Conservation (phyloP, 257 asterid species). For the Henckelia pumila region DNA sequence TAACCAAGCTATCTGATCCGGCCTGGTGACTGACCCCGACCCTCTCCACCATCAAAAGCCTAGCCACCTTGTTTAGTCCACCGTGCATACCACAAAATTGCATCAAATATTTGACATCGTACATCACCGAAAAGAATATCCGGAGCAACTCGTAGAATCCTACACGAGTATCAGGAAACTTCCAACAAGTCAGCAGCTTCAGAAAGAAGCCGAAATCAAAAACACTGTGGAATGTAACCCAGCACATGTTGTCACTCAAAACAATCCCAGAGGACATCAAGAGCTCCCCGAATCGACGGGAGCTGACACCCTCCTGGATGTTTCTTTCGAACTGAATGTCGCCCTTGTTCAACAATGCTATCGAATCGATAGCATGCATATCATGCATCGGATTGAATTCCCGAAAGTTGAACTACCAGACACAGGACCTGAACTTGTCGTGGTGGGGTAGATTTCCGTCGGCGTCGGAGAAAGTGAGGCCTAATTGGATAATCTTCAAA, state of each 20-base stretch:
- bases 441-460: conserved; percentile 66
- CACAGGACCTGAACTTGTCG: conserved; percentile 53
- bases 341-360: conserved; percentile 59
- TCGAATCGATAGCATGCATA: conserved; percentile 58
- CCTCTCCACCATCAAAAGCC: conserved; percentile 69
- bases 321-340: conserved; percentile 61
- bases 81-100: conserved; percentile 71
- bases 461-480: conserved; percentile 66
- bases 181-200: conserved; percentile 65
- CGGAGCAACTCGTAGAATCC: conserved; percentile 55
- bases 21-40: conserved; percentile 84
- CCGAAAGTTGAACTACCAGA: conserved; percentile 78
- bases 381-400: conserved; percentile 68
- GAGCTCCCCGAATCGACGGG: conserved; percentile 62
- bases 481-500: conserved; percentile 59
- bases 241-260: conserved; percentile 54
- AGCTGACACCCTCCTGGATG: conserved; percentile 52
- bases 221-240: conserved; percentile 83
- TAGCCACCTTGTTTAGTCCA: conserved; percentile 72
- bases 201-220: conserved; percentile 75
- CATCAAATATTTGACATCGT: conserved; percentile 74
- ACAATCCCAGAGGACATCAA: conserved; percentile 77
- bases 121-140: conserved; percentile 60
- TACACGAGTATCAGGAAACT: conserved; percentile 54
- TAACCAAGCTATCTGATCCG: conserved; percentile 78